A percentile compares a stretch with the other conserved stretches of the same genome.
Conservation (phyloP, 2,329 filamentous ascomycete genomes). For the Paramyrothecium sp. region DNA sequence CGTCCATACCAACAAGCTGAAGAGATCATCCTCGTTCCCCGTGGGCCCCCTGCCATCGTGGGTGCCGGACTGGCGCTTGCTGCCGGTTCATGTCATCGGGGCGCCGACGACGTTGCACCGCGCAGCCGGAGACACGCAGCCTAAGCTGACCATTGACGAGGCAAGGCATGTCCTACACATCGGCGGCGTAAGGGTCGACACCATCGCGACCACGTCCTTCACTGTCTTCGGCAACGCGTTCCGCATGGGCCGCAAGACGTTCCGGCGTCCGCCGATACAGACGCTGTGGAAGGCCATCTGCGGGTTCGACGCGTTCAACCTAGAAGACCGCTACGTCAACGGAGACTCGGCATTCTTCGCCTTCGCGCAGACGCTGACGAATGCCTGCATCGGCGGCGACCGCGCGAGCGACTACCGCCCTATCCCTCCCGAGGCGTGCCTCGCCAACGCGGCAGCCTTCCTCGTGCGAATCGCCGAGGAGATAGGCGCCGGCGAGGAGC, state of each 20-base stretch:
- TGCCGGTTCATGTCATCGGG: constrained; percentile 29
- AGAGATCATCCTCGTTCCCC: constrained; percentile 1
- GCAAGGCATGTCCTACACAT: constrained; percentile 19
- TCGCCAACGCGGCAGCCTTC: constrained; percentile 30
- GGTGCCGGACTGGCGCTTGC: constrained; percentile 35
- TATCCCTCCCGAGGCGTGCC: constrained; percentile 22
- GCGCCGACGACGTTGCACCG: constrained; percentile 28
- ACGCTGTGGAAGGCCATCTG: constrained; percentile 26
- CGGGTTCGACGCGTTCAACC: constrained; percentile 18
- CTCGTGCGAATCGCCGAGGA: constrained; percentile 15
- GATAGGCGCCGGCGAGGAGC: constrained; percentile 14
- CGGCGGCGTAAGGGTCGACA: constrained; percentile 24
- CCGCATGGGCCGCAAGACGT: constrained; percentile 17
- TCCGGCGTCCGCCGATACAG: constrained; percentile 21
- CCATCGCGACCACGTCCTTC: constrained; percentile 19
- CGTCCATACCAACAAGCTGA: constrained; percentile 10
- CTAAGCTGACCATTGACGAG: constrained; percentile 24
- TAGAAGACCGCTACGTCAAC: constrained; percentile 21
- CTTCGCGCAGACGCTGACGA: constrained; percentile 31
- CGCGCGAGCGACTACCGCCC: constrained; percentile 20
- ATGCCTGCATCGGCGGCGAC: constrained; percentile 26
- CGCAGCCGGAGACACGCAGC: constrained; percentile 22
- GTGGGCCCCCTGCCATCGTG: constrained; percentile 26
- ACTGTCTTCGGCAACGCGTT: constrained; percentile 28
- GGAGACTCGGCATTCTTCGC: constrained; percentile 28